Evolutionary conservation across 1,139 yeast genomes (phyloP).

Genomic region (Magnusiomyces fungicola): DNA sequence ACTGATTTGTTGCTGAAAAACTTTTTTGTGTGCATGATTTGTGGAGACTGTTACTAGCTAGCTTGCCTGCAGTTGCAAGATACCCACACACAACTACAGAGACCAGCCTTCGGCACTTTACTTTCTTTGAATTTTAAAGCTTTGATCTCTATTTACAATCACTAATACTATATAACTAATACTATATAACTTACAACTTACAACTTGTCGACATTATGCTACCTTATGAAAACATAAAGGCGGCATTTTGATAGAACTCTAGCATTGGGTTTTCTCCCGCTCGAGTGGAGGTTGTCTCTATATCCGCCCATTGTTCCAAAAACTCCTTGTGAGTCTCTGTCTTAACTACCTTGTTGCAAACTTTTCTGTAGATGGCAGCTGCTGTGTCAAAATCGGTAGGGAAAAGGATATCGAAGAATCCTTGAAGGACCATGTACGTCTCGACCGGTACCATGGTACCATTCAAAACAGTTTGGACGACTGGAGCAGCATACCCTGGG

Average conservation of each 20-base stretch:
- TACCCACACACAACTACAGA: too few species aligned
- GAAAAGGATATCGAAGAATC: slow-evolving; percentile 80
- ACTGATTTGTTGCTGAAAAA: too few species aligned
- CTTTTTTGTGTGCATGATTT: too few species aligned
- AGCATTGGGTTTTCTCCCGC: slow-evolving; percentile 87
- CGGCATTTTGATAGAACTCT: slow-evolving; percentile 69
- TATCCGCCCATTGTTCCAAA: slow-evolving; percentile 64
- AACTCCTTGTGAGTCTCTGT: slow-evolving; percentile 58
- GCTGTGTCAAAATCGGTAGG: slow-evolving; percentile 70
- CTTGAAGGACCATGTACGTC: slow-evolving; percentile 76
- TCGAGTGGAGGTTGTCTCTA: slow-evolving; percentile 58
- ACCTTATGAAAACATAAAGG: slow-evolving; percentile 49
- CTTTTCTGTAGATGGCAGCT: slow-evolving; percentile 53
- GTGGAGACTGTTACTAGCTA: too few species aligned
- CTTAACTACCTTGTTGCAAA: slow-evolving; percentile 54
- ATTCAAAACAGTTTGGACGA: slow-evolving; percentile 71
- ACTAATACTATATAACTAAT: too few species aligned
- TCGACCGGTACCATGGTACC: slow-evolving; percentile 61
- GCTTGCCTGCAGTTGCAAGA: too few species aligned
- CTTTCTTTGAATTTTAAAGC: too few species aligned
- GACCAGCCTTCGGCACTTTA: too few species aligned
- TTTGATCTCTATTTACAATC: too few species aligned
- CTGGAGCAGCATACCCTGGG: slow-evolving; percentile 66
- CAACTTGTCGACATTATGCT: too few species aligned
- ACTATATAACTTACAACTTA: too few species aligned